phyloP scores from a whole-genome alignment of 306 rosid genomes.

The Astragalus glycyphyllos region DNA sequence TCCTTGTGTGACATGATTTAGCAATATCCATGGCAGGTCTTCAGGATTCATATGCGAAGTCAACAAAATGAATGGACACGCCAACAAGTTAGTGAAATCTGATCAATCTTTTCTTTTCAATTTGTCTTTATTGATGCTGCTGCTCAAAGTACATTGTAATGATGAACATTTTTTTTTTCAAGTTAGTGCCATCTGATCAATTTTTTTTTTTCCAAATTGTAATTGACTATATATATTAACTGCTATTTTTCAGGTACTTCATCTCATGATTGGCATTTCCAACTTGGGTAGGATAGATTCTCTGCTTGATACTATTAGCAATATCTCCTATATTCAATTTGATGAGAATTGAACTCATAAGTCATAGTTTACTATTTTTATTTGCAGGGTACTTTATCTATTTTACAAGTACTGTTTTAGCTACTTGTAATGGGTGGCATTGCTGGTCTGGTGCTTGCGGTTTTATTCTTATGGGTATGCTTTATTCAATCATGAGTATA shows the following conservation, averaged over 20 bases:
- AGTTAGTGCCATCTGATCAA: no score
- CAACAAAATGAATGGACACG: conserved; percentile 67
- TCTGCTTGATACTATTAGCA: conserved; percentile 18
- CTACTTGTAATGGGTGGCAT: conserved; percentile 62
- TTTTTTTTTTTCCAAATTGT: no score
- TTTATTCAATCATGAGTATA: conserved; percentile 22
- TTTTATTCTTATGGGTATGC: conserved; percentile 71
- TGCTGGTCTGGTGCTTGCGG: conserved; percentile 67
- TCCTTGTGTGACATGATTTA: conserved; percentile 21
- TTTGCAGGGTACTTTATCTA: conserved; percentile 70
- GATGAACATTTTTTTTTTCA: no score
- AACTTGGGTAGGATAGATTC: conserved; percentile 61
- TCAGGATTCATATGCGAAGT: conserved; percentile 64
- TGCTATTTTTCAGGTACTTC: conserved; percentile 64
- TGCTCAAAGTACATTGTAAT: conserved; percentile 11
- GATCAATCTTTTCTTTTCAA: neutral
- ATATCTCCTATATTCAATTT: neutral
- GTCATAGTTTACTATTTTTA: conserved; percentile 35
- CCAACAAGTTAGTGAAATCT: conserved; percentile 59
- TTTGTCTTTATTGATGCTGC: conserved; percentile 6
- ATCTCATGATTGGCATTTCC: conserved; percentile 68
- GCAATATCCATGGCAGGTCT: conserved; percentile 53
- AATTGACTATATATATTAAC: no score
- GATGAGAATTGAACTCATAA: conserved; percentile 10
- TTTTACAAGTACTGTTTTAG: conserved; percentile 57